Evolutionary conservation across 768 basidiomycete genomes (phyloP).

Genomic region (Amanita molliuscula): DNA sequence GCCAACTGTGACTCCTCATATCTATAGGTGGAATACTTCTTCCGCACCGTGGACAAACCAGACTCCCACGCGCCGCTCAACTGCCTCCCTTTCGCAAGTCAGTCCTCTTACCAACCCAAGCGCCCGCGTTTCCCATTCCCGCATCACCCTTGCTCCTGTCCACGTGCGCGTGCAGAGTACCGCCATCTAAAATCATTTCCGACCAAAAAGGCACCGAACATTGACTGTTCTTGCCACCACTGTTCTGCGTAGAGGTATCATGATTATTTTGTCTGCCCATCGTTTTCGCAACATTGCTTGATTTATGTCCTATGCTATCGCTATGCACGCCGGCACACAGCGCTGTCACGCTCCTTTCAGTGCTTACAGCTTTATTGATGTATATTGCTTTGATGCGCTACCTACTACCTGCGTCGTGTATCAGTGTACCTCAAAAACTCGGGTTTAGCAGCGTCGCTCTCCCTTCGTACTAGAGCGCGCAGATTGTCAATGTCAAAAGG

Average conservation of each 20-base stretch:
- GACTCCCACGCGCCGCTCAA: slow-evolving; percentile 22
- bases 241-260: background rate
- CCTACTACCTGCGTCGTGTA: background rate
- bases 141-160: slow-evolving; percentile 33
- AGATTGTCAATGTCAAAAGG: background rate
- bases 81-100: slow-evolving; percentile 4
- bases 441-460: background rate
- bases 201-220: slow-evolving; percentile 12
- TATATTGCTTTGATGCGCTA: background rate
- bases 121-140: slow-evolving; percentile 50
- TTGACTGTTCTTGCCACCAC: slow-evolving; percentile 3
- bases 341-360: background rate
- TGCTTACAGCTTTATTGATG: background rate
- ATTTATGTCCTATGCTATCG: slow-evolving; percentile 7
- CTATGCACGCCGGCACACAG: background rate
- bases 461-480: background rate
- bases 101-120: slow-evolving; percentile 48
- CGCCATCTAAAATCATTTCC: slow-evolving; percentile 17
- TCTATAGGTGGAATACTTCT: slow-evolving; percentile 42
- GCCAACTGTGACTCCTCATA: slow-evolving; percentile 43
- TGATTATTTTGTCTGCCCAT: background rate
- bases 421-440: background rate
- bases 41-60: slow-evolving; percentile 18
- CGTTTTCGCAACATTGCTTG: background rate
- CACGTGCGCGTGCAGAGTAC: slow-evolving; percentile 36